Evolutionary conservation across 495 filamentous ascomycete genomes (phyloP).

Genomic region (Aspergillus egyptiacus): DNA sequence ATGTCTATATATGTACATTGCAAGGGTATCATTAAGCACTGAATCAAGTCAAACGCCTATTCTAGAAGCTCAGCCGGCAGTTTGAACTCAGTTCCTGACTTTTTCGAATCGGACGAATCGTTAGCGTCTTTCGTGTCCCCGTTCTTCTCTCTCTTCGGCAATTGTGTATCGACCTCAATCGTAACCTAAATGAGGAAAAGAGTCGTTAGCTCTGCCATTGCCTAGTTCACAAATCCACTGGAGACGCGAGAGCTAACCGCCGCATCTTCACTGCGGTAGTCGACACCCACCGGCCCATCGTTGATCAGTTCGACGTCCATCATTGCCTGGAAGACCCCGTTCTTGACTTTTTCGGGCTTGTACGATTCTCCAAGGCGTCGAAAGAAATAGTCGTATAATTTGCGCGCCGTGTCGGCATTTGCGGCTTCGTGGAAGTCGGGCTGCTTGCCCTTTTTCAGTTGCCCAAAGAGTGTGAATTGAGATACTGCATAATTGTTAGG

Average conservation of each 20-base stretch:
- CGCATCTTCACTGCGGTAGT: constrained; percentile 59
- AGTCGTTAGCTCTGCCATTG: constrained; percentile 15
- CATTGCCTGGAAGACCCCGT: constrained; percentile 97
- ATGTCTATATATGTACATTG: constrained; percentile 10
- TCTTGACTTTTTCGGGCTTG: constrained; percentile 70
- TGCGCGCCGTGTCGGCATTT: constrained; percentile 65
- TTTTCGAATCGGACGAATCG: constrained; percentile 1
- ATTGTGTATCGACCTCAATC: constrained; percentile 57
- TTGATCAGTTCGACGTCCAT: constrained; percentile 95
- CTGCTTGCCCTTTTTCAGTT: constrained; percentile 88
- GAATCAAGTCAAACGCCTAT: constrained; percentile 13
- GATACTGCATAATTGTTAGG: constrained; percentile 61
- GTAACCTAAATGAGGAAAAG: constrained; percentile 48
- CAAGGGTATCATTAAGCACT: constrained; percentile 8
- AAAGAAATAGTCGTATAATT: constrained; percentile 77
- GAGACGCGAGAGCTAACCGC: constrained; percentile 49
- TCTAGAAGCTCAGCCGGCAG: constrained; percentile 38
- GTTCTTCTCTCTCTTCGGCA: constrained; percentile 47
- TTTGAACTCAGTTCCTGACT: constrained; percentile 28
- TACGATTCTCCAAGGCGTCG: constrained; percentile 69
- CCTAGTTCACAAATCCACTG: constrained; percentile 18
- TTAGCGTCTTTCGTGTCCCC: constrained; percentile 20
- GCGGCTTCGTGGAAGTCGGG: constrained; percentile 93
- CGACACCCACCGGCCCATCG: constrained; percentile 83
- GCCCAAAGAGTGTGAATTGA: constrained; percentile 91